Percentiles rank a stretch among this genome's conserved stretches.
These are phyloP conservation scores for Maudiozyma serrabonitensis DNA, from an alignment of 805 yeast species.

Conservation along the genomic window DNA sequence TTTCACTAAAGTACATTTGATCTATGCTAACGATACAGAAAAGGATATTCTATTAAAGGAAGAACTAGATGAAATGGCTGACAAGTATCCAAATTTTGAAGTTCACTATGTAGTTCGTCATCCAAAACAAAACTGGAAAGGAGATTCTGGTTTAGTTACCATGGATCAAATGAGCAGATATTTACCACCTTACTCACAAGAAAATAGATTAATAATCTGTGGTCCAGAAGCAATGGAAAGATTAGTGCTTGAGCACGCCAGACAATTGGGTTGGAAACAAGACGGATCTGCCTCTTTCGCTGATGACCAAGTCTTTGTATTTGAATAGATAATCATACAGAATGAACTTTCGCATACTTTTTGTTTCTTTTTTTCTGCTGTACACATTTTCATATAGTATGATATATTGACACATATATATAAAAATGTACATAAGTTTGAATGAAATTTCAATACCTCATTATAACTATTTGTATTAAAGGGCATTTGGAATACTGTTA, in stretches of 20 bases:
- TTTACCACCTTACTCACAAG: constrained; percentile 40
- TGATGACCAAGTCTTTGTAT: constrained; percentile 6
- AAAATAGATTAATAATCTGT: constrained; percentile 57
- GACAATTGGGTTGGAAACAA: constrained; percentile 51
- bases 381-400: background rate
- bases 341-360: background rate
- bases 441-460: no score
- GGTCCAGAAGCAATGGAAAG: constrained; percentile 68
- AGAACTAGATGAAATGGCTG: constrained; percentile 62
- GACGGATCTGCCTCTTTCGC: constrained; percentile 7
- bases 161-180: constrained; percentile 45
- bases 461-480: background rate
- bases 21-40: constrained; percentile 67
- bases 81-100: constrained; percentile 50
- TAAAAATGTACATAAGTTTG: no score
- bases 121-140: constrained; percentile 46
- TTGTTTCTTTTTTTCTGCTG: background rate
- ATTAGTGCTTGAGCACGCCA: constrained; percentile 39
- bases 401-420: background rate
- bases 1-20: constrained; percentile 46
- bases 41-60: constrained; percentile 65
- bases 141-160: constrained; percentile 50
- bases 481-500: background rate
- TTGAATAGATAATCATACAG: background rate
- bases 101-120: constrained; percentile 49